A percentile compares a stretch with the other conserved stretches of the same genome.
These are phyloP conservation scores for Thecaphora thlaspeos DNA, from an alignment of 1,284 basidiomycete species.

Conservation along the genomic window DNA sequence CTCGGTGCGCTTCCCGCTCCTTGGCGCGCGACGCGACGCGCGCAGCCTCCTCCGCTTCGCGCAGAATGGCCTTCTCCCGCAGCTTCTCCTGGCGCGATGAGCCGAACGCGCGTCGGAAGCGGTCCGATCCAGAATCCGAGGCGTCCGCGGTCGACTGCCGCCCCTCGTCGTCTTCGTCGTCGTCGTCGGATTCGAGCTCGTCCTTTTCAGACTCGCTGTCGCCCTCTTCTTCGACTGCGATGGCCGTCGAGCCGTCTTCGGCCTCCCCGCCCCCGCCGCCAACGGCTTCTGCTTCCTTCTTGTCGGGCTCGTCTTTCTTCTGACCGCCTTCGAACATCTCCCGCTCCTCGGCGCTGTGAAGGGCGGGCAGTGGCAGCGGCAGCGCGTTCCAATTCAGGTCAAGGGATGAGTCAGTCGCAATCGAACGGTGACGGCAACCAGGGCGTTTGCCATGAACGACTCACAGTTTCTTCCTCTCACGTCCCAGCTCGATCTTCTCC, in stretches of 20 bases:
- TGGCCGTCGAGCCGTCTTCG: slow-evolving; percentile 4
- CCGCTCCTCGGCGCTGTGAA: slow-evolving; percentile 71
- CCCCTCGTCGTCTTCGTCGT: slow-evolving; percentile 1
- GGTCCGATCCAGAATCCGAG: slow-evolving; percentile 24
- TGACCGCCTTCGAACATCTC: slow-evolving; percentile 63
- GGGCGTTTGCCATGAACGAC: slow-evolving; percentile 57
- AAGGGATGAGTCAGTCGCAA: background rate
- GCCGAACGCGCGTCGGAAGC: slow-evolving; percentile 30
- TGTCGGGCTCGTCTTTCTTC: slow-evolving; percentile 14
- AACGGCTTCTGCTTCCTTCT: slow-evolving; percentile 7
- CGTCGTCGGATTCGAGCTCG: slow-evolving; percentile 20
- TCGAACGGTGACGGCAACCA: background rate
- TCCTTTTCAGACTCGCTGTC: slow-evolving; percentile 43
- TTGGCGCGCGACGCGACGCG: slow-evolving; percentile 23
- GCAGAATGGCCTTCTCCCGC: slow-evolving; percentile 49
- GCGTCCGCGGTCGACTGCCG: background rate
- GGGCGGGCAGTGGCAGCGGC: slow-evolving; percentile 2
- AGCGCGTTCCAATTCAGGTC: no score
- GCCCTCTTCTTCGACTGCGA: slow-evolving; percentile 59
- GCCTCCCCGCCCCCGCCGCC: slow-evolving; percentile 8
- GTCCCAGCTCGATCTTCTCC: slow-evolving; percentile 89
- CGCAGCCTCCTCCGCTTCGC: slow-evolving; percentile 39
- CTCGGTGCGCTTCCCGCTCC: slow-evolving; percentile 37
- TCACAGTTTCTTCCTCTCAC: slow-evolving; percentile 80
- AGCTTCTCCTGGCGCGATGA: slow-evolving; percentile 48